A percentile compares a stretch with the other conserved stretches of the same genome.
Evolutionary conservation across 495 filamentous ascomycete species (phyloP).

Genomic region (Lichenothelia convexa): DNA sequence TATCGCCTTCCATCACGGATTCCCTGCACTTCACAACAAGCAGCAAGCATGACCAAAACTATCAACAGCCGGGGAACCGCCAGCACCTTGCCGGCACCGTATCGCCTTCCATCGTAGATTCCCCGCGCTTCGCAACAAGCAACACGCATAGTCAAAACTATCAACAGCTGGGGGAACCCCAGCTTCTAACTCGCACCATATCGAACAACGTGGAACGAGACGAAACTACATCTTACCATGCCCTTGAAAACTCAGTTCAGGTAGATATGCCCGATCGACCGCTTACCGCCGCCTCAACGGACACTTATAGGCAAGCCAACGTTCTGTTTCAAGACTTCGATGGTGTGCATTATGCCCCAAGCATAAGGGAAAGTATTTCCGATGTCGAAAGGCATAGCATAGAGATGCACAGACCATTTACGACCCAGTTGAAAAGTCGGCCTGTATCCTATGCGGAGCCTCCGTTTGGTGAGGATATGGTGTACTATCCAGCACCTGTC

Average conservation of each 20-base stretch:
- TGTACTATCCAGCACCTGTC: slow-evolving; percentile 89
- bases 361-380: slow-evolving; percentile 14
- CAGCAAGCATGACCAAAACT: neutral
- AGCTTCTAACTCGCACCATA: too few relatives aligned
- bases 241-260: too few relatives aligned
- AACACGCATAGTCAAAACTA: neutral
- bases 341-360: slow-evolving; percentile 62
- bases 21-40: neutral
- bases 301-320: slow-evolving; percentile 49
- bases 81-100: too few relatives aligned
- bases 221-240: neutral
- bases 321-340: slow-evolving; percentile 79
- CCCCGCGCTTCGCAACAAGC: neutral
- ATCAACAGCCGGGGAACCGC: neutral
- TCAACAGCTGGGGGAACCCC: neutral
- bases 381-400: slow-evolving; percentile 18
- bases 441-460: slow-evolving; percentile 46
- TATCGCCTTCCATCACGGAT: neutral
- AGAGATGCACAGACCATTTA: slow-evolving; percentile 14
- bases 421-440: slow-evolving; percentile 24
- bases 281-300: slow-evolving; percentile 37
- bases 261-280: slow-evolving; percentile 20
- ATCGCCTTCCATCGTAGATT: neutral
- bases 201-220: neutral
- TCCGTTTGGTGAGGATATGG: slow-evolving; percentile 53